These are phyloP conservation scores for Pseudocercospora macadamiae DNA, from an alignment of 2,329 filamentous ascomycete genomes.

Conservation along the genomic window DNA sequence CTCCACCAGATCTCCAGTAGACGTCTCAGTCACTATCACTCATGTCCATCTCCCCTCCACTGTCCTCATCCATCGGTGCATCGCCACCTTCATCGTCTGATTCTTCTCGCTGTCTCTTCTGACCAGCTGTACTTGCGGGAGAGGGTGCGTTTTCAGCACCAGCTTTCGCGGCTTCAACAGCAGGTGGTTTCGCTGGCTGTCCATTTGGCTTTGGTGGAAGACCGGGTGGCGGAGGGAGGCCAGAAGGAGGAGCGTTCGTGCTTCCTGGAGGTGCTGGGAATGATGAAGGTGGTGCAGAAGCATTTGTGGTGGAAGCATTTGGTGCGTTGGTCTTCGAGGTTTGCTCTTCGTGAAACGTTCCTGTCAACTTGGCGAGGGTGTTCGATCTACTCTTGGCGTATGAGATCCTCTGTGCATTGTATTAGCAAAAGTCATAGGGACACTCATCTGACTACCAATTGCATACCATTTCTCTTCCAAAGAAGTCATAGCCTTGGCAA, in stretches of 20 bases:
- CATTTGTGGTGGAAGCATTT: conserved; percentile 14
- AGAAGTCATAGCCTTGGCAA: conserved; percentile 81
- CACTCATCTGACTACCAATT: no score
- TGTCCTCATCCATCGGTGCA: conserved; percentile 50
- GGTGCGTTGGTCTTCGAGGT: conserved; percentile 47
- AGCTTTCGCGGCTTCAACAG: conserved; percentile 42
- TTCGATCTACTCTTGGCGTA: conserved; percentile 91
- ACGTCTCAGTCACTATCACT: conserved; percentile 67
- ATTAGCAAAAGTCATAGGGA: no score
- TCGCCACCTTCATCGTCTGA: conserved; percentile 41
- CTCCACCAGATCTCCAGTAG: no score
- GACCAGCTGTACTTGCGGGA: conserved; percentile 54
- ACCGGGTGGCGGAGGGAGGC: conserved; percentile 30
- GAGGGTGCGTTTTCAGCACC: conserved; percentile 52
- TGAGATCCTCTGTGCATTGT: conserved; percentile 70
- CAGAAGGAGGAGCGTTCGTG: conserved; percentile 33
- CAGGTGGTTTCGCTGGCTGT: conserved; percentile 27
- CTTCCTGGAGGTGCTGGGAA: conserved; percentile 38
- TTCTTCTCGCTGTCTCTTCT: conserved; percentile 51
- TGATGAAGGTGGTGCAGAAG: conserved; percentile 30
- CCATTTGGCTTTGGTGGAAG: conserved; percentile 34
- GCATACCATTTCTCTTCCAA: conserved; percentile 80
- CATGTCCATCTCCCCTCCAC: conserved; percentile 65
- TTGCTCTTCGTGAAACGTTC: conserved; percentile 70
- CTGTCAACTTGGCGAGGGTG: conserved; percentile 86